These are phyloP conservation scores for Boletellus sp. DNA, from an alignment of 768 basidiomycete genomes.

Conservation along the genomic window DNA sequence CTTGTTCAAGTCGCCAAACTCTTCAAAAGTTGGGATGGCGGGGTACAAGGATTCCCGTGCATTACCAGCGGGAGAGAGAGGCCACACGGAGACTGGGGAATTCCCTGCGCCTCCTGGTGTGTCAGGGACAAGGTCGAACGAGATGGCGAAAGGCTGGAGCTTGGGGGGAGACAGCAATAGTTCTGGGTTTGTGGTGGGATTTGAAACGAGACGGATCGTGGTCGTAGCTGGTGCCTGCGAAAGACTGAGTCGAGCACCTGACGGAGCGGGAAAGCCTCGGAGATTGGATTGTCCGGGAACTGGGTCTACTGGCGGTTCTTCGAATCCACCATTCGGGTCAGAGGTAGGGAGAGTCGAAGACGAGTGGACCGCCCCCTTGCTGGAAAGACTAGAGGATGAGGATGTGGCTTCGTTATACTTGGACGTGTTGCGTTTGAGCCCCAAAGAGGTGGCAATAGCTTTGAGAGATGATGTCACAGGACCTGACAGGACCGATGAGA, in stretches of 20 bases:
- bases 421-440: slow-evolving; percentile 51
- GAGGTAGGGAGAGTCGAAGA: slow-evolving; percentile 31
- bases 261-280: slow-evolving; percentile 58
- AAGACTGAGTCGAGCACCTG: slow-evolving; percentile 58
- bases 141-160: slow-evolving; percentile 61
- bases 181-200: slow-evolving; percentile 19
- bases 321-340: slow-evolving; percentile 15
- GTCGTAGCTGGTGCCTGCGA: slow-evolving; percentile 45
- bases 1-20: slow-evolving; percentile 24
- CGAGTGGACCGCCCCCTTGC: slow-evolving; percentile 14
- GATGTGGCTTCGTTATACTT: slow-evolving; percentile 16
- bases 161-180: slow-evolving; percentile 49
- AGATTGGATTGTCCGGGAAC: slow-evolving; percentile 58
- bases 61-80: slow-evolving; percentile 34
- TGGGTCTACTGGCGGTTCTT: slow-evolving; percentile 37
- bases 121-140: slow-evolving; percentile 62
- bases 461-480: slow-evolving; percentile 72
- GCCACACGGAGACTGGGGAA: slow-evolving; percentile 35
- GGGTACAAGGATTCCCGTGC: slow-evolving; percentile 37
- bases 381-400: slow-evolving; percentile 31
- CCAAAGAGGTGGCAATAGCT: slow-evolving; percentile 71
- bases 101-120: slow-evolving; percentile 40
- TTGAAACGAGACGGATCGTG: slow-evolving; percentile 46
- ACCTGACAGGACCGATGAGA: slow-evolving; percentile 33
- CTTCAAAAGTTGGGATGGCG: slow-evolving; percentile 33